Conservation (phyloP, 495 filamentous ascomycete genomes). For the Pseudoneurospora amorphoporcata region DNA sequence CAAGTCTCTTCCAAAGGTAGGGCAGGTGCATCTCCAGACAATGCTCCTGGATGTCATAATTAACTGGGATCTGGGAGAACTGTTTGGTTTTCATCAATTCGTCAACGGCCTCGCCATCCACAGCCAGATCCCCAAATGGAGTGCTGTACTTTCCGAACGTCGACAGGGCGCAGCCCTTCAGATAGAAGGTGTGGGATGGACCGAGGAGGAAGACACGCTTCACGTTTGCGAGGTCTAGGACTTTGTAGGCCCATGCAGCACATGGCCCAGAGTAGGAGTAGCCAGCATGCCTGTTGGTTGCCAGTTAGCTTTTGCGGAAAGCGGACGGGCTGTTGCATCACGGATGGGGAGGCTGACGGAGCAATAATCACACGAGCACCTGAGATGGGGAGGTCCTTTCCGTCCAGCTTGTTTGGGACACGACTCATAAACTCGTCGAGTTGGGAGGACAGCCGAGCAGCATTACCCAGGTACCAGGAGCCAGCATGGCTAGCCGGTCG, state of each 20-base stretch:
- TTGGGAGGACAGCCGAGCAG: conserved; percentile 49
- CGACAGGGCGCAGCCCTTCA: conserved; percentile 68
- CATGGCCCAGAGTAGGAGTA: conserved; percentile 92
- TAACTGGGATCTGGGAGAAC: conserved; percentile 64
- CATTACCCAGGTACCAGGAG: conserved; percentile 67
- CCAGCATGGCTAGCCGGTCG: conserved; percentile 54
- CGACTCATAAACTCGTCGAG: conserved; percentile 70
- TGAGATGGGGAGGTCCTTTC: conserved; percentile 52
- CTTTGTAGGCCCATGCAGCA: conserved; percentile 91
- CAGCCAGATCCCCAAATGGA: conserved; percentile 67
- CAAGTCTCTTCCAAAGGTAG: conserved; percentile 79
- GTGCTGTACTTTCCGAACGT: conserved; percentile 68
- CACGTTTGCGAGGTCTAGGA: conserved; percentile 66
- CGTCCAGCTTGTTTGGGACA: conserved; percentile 56
- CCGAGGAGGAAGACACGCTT: conserved; percentile 92
- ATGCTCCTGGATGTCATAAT: conserved; percentile 78
- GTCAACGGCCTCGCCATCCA: conserved; percentile 59
- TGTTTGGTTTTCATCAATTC: conserved; percentile 50
- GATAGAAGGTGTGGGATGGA: conserved; percentile 81
- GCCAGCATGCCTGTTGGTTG: conserved; percentile 67
- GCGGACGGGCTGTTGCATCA: not conserved
- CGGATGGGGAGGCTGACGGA: conserved; percentile 54
- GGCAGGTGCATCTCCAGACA: conserved; percentile 96
- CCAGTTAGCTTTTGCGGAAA: not conserved
- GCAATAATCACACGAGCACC: conserved; percentile 88